phyloP scores from a whole-genome alignment of 2,329 filamentous ascomycete species.

The Diaporthe capsici region DNA sequence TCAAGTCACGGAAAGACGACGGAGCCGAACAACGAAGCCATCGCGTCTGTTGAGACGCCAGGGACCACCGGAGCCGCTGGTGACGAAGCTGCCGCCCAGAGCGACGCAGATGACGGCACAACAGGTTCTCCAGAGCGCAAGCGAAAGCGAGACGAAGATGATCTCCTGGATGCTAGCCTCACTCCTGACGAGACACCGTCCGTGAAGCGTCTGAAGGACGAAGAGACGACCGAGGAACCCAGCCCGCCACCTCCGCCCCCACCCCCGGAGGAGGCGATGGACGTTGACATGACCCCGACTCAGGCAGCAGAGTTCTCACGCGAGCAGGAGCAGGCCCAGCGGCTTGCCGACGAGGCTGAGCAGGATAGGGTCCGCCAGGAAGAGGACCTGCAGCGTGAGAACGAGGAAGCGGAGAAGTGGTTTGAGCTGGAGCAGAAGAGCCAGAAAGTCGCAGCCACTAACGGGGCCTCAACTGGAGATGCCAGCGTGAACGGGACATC shows the following conservation, averaged over 20 bases:
- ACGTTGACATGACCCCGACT: slow-evolving; percentile 61
- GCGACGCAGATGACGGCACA: slow-evolving; percentile 61
- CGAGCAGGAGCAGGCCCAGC: slow-evolving; percentile 69
- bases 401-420: slow-evolving; percentile 56
- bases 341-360: slow-evolving; percentile 63
- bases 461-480: slow-evolving; percentile 12
- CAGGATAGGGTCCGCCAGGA: slow-evolving; percentile 51
- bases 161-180: slow-evolving; percentile 54
- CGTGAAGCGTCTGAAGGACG: slow-evolving; percentile 66
- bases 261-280: slow-evolving; percentile 56
- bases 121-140: slow-evolving; percentile 70
- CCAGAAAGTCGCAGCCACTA: slow-evolving; percentile 41
- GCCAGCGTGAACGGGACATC: slow-evolving; percentile 8
- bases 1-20: slow-evolving; percentile 46
- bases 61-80: slow-evolving; percentile 43
- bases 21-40: slow-evolving; percentile 37
- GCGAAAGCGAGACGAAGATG: slow-evolving; percentile 72
- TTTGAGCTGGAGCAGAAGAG: slow-evolving; percentile 52
- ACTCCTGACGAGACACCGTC: slow-evolving; percentile 71
- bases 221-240: slow-evolving; percentile 55
- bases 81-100: slow-evolving; percentile 56
- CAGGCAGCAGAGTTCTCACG: slow-evolving; percentile 65
- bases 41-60: slow-evolving; percentile 46
- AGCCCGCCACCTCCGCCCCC: slow-evolving; percentile 59
- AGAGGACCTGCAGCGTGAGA: slow-evolving; percentile 54